A percentile compares a stretch with the other conserved stretches of the same genome.
Evolutionary conservation across 139 green algal species (phyloP).

Genomic region (Chlamydomonas sp.): DNA sequence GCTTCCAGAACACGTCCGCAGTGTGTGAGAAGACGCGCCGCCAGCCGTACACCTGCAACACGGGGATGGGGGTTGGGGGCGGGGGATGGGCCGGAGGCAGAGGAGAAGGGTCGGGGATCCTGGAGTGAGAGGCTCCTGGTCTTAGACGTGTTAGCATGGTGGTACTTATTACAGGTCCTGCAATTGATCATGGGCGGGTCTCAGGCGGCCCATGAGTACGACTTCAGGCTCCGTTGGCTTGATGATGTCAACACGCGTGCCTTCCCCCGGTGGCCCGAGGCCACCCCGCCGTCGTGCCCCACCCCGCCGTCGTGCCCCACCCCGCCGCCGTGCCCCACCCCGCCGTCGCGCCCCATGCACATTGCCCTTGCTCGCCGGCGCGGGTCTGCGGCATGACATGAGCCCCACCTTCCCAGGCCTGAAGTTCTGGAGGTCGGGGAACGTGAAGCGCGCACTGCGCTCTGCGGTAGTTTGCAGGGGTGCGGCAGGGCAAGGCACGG

Average conservation of each 20-base stretch:
- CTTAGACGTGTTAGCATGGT: no score
- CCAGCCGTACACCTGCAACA: conserved; percentile 70
- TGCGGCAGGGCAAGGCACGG: not conserved
- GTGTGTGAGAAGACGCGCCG: conserved; percentile 90
- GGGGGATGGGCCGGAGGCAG: not conserved
- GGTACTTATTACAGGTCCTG: no score
- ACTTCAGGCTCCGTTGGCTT: no score
- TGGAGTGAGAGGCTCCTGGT: not conserved
- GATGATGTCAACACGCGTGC: no score
- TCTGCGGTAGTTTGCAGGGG: conserved; percentile 37
- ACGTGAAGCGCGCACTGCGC: conserved; percentile 76
- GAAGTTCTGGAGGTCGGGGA: conserved; percentile 84
- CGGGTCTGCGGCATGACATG: not conserved
- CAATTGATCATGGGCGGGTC: no score
- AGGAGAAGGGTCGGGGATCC: not conserved
- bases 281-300: no score
- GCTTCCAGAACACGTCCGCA: conserved; percentile 83
- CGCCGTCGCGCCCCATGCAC: no score
- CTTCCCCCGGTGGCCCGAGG: no score
- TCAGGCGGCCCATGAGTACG: no score
- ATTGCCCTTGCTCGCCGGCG: no score
- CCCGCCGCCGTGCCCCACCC: no score
- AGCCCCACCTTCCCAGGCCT: conserved; percentile 55
- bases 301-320: no score
- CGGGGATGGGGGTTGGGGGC: not conserved